Base-by-base conservation (phyloP, 805 yeast genomes). In the Candida rishiriensis region DNA sequence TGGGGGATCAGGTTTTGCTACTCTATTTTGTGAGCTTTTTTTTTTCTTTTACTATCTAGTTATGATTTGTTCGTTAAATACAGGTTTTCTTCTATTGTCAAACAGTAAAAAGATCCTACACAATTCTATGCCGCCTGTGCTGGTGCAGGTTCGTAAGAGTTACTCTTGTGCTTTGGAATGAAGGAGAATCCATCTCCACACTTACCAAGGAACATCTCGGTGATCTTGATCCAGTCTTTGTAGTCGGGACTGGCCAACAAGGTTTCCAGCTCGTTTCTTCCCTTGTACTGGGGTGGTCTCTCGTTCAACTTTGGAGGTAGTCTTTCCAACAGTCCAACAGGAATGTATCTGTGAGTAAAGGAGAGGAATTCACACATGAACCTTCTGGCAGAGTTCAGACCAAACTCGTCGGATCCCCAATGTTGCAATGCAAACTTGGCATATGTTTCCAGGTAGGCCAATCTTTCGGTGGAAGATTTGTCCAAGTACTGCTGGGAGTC, bases 321-420 rank as follows among this genome's bases (percentile, higher is more conserved):
- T 59, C 83, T 76, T 63, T 90, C 98, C 54, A 93, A 74, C 37
- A 93, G 82, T 1, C 98, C 99, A 52, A 88, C 83, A 8, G 99
- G 99, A 42, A 91, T 79, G 63, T 93, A 93, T 54, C 99, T 73
- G 61, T 93, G 95, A 54, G 95, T 87, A 65, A 93, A 93, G 39
- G 96, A 85, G 60, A 93, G 71, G 64, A 88, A 93, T 66, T 93
- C 99, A 68, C 97, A 91, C 73, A 91, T 70, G 65, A 79, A 93
- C 56, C 98, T 74, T 65, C 99, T 81, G 12, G 96, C 83, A 52
- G 79, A 79, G 46, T 87, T 84, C 44, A 93, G 77, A 34, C 99
- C 99, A 63, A 83, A 91, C 56, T 88, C 96, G 60, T 93, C 99
- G 0, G 96, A 76, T 5, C 99, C 99, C 98, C 99, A 93, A 65